These are phyloP conservation scores for Oryza meridionalis DNA, from an alignment of 176 grass and related monocot genomes.

Conservation along the genomic window DNA sequence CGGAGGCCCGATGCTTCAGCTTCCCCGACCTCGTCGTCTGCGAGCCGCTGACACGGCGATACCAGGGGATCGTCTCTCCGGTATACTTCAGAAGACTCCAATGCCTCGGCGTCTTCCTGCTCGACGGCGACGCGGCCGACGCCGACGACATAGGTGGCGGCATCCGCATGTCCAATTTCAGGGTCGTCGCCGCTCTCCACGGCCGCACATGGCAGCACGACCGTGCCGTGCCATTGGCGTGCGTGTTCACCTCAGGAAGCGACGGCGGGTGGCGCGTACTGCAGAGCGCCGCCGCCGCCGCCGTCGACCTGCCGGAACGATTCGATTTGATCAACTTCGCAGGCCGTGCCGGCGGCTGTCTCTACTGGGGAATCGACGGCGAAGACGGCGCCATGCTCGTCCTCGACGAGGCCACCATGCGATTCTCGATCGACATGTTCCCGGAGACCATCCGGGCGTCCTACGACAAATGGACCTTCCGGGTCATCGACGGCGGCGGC, in stretches of 20 bases:
- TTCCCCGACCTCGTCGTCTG: not conserved
- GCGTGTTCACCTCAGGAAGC: too few species aligned
- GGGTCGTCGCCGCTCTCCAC: not conserved
- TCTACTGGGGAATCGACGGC: constrained; percentile 1
- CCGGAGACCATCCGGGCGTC: not conserved
- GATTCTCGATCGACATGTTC: constrained; percentile 28
- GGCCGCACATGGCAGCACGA: too few species aligned
- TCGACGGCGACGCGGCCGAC: not conserved
- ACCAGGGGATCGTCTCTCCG: not conserved
- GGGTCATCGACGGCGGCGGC: not conserved
- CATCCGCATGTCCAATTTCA: constrained; percentile 1
- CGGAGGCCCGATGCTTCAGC: not conserved
- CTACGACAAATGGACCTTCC: not conserved
- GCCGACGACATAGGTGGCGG: not conserved
- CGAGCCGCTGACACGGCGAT: not conserved
- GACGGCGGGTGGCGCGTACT: too few species aligned
- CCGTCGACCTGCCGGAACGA: too few species aligned
- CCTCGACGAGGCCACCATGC: not conserved
- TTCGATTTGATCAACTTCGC: too few species aligned
- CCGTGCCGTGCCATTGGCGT: too few species aligned
- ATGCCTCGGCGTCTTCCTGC: constrained; percentile 22
- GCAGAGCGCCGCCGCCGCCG: too few species aligned
- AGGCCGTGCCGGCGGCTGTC: not conserved
- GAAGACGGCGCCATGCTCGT: not conserved
- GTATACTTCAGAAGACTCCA: not conserved